Evolutionary conservation across 2,329 filamentous ascomycete genomes (phyloP), one percentile per base, ranked within the genome.

Genomic region (Trichoderma koningiopsis): DNA sequence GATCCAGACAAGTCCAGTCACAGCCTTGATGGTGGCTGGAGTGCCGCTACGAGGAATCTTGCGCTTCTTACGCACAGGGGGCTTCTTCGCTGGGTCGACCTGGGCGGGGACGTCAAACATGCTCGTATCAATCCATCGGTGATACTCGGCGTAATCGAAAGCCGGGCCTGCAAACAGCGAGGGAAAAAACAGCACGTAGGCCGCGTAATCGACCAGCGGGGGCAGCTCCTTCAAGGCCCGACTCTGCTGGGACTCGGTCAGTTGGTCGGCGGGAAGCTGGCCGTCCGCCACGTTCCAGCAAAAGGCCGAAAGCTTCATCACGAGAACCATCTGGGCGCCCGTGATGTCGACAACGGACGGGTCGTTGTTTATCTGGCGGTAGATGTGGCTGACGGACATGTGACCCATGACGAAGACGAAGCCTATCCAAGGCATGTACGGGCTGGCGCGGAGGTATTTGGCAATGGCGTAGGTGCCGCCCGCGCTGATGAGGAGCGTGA

Each of bases 271-370:
- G 3, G 93, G 89, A 24, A 97, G 85, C 70, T 91, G 89, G 24
- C 96, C 96, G 79, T 99, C 96, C 75, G 96, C 94, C 10, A 98
- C 91, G 77, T 98, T 98, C 96, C 96, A 99, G 82, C 93, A 97
- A 77, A 99, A 99, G 5, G 95, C 92, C 27, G 90, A 93, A 43
- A 99, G 88, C 81, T 99, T 99, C 93, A 99, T 99, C 72, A 98
- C 91, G 74, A 98, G 82, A 40, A 99, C 96, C 96, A 99, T 99
- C 80, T 99, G 96, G 1, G 95, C 94, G 52, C 92, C 94, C 0
- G 95, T 97, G 74, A 99, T 94, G 78, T 99, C 96, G 70, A 97
- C 85, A 1, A 83, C 81, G 49, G 87, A 85, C 0, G 92, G 88
- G 71, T 88, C 85, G 74, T 91, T 85, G 49, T 86, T 82, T 49